Percentiles rank a stretch among this genome's conserved stretches.
These are phyloP conservation scores for Fusarium compactum DNA, from an alignment of 2,329 filamentous ascomycete genomes.

Conservation along the genomic window DNA sequence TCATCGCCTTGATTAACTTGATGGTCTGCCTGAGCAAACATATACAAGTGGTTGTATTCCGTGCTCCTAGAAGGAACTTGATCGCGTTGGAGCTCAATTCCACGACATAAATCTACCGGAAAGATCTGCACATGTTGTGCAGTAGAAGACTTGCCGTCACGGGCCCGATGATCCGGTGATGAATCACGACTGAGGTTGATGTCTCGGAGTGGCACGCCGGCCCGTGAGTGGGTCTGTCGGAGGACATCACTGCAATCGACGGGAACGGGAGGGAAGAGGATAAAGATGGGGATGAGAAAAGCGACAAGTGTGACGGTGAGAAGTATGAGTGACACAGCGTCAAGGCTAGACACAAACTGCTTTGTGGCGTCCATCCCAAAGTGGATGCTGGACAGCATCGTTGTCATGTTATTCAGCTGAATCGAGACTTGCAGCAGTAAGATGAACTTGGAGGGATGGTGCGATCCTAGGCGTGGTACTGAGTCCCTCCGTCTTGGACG, in stretches of 20 bases:
- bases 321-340: slow-evolving; percentile 54
- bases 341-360: slow-evolving; percentile 44
- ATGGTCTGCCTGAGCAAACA: slow-evolving; percentile 73
- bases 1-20: slow-evolving; percentile 50
- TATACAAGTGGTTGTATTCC: slow-evolving; percentile 84
- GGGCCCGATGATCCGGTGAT: slow-evolving; percentile 38
- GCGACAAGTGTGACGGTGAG: slow-evolving; percentile 60
- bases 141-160: slow-evolving; percentile 37
- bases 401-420: slow-evolving; percentile 40
- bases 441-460: slow-evolving; percentile 5
- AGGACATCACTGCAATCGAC: slow-evolving; percentile 66
- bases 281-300: slow-evolving; percentile 66
- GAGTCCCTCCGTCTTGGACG: not conserved
- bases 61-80: slow-evolving; percentile 77
- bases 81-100: slow-evolving; percentile 76
- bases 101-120: slow-evolving; percentile 84
- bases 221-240: slow-evolving; percentile 64
- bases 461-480: slow-evolving; percentile 7
- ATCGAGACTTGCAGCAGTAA: slow-evolving; percentile 29
- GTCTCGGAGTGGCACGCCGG: slow-evolving; percentile 56
- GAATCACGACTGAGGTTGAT: slow-evolving; percentile 54
- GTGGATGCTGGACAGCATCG: slow-evolving; percentile 34
- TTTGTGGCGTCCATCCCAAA: slow-evolving; percentile 31
- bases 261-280: slow-evolving; percentile 67
- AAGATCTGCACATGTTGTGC: slow-evolving; percentile 80